Evolutionary conservation across 768 basidiomycete species (phyloP).

Genomic region (Agrocybe pediades): DNA sequence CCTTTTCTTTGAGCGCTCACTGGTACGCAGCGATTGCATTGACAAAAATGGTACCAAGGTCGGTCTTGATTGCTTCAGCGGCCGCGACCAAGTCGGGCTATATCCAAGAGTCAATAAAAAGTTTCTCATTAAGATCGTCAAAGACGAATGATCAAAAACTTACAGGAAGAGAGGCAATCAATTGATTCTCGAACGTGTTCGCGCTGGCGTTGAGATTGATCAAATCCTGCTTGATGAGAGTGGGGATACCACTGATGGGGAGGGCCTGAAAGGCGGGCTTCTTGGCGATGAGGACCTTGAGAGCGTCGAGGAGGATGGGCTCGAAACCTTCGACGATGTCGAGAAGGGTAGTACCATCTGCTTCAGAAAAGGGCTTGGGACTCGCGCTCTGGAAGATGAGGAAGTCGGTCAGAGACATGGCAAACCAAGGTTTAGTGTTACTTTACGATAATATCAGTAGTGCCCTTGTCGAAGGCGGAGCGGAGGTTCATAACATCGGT

Average conservation of each 20-base stretch:
- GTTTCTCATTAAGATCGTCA: too few species aligned
- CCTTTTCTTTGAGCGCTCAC: too few species aligned
- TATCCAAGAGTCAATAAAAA: not conserved
- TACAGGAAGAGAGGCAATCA: too few species aligned
- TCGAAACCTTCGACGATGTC: constrained; percentile 21
- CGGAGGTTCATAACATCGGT: constrained; percentile 20
- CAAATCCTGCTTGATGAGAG: constrained; percentile 31
- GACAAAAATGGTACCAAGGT: too few species aligned
- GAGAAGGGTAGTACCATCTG: constrained; percentile 27
- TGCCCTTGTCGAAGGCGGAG: constrained; percentile 22
- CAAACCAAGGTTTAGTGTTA: not conserved
- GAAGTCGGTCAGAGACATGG: not conserved
- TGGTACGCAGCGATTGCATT: too few species aligned
- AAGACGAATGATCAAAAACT: too few species aligned
- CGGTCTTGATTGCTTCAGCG: too few species aligned
- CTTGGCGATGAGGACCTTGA: constrained; percentile 23
- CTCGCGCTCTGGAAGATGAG: constrained; percentile 9
- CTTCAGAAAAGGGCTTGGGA: constrained; percentile 23
- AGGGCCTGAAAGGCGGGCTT: constrained; percentile 26
- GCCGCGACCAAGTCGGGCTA: too few species aligned
- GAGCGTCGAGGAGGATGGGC: constrained; percentile 26
- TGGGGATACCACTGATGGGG: constrained; percentile 29
- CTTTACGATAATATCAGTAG: constrained; percentile 26
- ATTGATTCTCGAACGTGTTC: constrained; percentile 20
- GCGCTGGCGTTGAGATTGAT: constrained; percentile 21